A percentile compares a stretch with the other conserved stretches of the same genome.
These are phyloP conservation scores for Alloteropsis semialata DNA, from an alignment of 176 grass and related monocot genomes.

Conservation along the genomic window DNA sequence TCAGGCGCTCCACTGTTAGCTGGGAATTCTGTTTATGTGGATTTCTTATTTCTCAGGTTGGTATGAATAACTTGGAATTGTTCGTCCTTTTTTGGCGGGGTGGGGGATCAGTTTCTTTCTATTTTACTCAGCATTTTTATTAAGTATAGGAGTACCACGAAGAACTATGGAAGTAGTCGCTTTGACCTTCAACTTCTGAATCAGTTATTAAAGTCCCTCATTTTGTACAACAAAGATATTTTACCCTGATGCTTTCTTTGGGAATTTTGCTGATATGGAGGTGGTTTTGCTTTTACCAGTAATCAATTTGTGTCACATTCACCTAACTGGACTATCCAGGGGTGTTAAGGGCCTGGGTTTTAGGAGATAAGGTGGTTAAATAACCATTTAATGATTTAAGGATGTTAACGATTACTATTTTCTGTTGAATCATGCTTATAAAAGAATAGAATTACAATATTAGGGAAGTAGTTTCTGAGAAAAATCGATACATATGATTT, in stretches of 20 bases:
- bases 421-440: not conserved
- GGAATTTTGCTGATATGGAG: not conserved
- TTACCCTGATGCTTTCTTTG: not conserved
- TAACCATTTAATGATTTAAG: not conserved
- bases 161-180: not conserved
- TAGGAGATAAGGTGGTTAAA: not conserved
- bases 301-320: not conserved
- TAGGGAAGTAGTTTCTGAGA: not conserved
- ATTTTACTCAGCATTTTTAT: not conserved
- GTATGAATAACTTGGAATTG: not conserved
- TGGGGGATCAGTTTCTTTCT: not conserved
- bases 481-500: not conserved
- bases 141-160: not conserved
- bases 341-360: not conserved
- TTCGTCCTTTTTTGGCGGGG: not conserved
- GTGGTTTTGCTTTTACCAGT: not conserved
- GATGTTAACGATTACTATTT: not conserved
- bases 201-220: not conserved
- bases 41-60: constrained; percentile 81
- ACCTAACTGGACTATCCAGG: not conserved
- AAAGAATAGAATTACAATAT: not conserved
- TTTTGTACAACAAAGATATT: not conserved
- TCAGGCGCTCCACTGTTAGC: constrained; percentile 58
- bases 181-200: not conserved
- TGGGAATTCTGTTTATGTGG: constrained; percentile 86